A percentile compares a stretch with the other conserved stretches of the same genome.
Evolutionary conservation across 495 filamentous ascomycete genomes (phyloP).

Genomic region (Aspergillus panamensis): DNA sequence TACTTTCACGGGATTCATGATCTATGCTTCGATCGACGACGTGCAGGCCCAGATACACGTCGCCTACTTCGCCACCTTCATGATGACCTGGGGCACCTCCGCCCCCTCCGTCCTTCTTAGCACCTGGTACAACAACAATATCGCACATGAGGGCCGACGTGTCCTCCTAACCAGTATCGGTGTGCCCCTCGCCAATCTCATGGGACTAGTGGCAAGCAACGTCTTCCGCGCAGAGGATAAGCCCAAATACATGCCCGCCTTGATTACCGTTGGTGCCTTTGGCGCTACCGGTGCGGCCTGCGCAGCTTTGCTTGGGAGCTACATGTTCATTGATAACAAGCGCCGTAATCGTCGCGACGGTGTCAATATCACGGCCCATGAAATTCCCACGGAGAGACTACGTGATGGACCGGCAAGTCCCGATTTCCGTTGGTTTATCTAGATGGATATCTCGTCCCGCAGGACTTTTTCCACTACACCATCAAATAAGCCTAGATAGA

Average conservation of each 20-base stretch:
- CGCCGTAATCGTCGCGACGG: conserved; percentile 60
- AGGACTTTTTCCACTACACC: no score
- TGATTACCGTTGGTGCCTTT: conserved; percentile 70
- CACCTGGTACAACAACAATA: conserved; percentile 77
- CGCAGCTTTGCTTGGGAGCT: conserved; percentile 56
- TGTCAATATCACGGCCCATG: conserved; percentile 54
- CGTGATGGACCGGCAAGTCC: conserved; percentile 61
- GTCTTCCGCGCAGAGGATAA: conserved; percentile 69
- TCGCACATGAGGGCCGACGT: conserved; percentile 69
- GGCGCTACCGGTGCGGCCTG: conserved; percentile 60
- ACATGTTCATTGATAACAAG: conserved; percentile 69
- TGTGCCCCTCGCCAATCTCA: conserved; percentile 75
- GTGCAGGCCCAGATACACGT: conserved; percentile 55
- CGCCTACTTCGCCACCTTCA: conserved; percentile 75
- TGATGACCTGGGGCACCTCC: conserved; percentile 73
- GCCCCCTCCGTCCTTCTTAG: conserved; percentile 52
- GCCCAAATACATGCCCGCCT: conserved; percentile 70
- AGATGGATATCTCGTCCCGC: background rate
- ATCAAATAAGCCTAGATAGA: no score
- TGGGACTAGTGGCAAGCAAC: conserved; percentile 72
- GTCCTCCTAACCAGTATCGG: conserved; percentile 68
- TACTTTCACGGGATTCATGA: conserved; percentile 72
- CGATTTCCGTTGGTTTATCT: conserved; percentile 71
- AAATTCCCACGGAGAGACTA: conserved; percentile 65
- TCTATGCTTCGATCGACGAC: conserved; percentile 64